Conservation (phyloP, 371 early-diverging fungal species). For the Rhizomucor pusillus region DNA sequence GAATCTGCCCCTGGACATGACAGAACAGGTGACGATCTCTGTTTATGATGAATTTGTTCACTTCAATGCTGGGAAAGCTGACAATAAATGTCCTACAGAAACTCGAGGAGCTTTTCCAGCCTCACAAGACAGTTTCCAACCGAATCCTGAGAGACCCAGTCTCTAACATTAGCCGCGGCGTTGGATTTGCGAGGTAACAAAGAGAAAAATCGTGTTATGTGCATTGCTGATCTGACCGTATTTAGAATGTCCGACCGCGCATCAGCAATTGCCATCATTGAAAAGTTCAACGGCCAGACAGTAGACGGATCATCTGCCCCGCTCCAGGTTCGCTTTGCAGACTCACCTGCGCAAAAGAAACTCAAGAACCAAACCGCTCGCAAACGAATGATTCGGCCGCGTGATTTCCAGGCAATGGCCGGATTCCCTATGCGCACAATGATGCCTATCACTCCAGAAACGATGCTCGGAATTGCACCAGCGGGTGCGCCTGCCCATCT, state of each 20-base stretch:
- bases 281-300: slow-evolving; percentile 59
- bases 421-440: slow-evolving; percentile 25
- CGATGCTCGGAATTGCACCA: slow-evolving; percentile 45
- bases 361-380: slow-evolving; percentile 53
- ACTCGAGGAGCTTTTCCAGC: slow-evolving; percentile 62
- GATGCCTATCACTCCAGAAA: slow-evolving; percentile 51
- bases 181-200: slow-evolving; percentile 75
- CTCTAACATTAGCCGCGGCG: slow-evolving; percentile 62
- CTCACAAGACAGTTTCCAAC: slow-evolving; percentile 65
- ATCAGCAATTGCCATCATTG: slow-evolving; percentile 65
- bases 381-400: slow-evolving; percentile 25
- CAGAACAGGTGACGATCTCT: slow-evolving; percentile 55
- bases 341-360: slow-evolving; percentile 75
- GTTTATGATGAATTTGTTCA: neutral
- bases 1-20: slow-evolving; percentile 71
- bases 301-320: slow-evolving; percentile 64
- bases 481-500: neutral
- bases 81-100: slow-evolving; percentile 23
- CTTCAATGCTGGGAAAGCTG: neutral
- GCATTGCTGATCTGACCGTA: no score
- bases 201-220: neutral
- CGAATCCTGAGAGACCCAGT: slow-evolving; percentile 67
- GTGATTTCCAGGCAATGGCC: slow-evolving; percentile 42
- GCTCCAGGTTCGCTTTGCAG: slow-evolving; percentile 80
- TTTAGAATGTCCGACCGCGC: slow-evolving; percentile 66